Evolutionary conservation across 129 eudicot species (phyloP).

Genomic region (Smallanthus sonchifolius): DNA sequence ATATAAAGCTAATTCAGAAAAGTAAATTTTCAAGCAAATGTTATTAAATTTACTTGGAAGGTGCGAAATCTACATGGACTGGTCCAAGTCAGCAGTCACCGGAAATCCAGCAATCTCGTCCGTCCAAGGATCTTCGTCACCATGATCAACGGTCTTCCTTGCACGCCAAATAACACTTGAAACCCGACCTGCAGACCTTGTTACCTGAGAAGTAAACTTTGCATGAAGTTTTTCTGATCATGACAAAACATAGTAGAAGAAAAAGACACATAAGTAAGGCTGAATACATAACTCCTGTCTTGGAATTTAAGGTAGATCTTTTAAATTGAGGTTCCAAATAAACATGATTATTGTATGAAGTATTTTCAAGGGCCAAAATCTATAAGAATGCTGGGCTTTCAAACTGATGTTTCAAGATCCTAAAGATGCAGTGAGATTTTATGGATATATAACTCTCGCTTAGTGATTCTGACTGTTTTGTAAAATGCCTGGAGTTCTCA

Average conservation of each 20-base stretch:
- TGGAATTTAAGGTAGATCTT: constrained; percentile 1
- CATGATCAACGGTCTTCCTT: too few species aligned
- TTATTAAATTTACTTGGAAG: too few species aligned
- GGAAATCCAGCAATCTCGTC: too few species aligned
- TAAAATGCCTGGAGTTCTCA: constrained; percentile 7
- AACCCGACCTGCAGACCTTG: too few species aligned
- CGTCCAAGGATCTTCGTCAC: too few species aligned
- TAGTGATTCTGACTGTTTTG: constrained; percentile 7
- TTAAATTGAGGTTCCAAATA: not conserved
- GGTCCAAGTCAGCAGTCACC: too few species aligned
- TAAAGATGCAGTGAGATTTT: not conserved
- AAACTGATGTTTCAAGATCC: not conserved
- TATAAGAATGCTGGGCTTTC: not conserved
- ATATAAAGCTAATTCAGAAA: too few species aligned
- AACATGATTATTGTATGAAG: constrained; percentile 19
- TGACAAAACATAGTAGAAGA: constrained; percentile 28
- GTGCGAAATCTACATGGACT: too few species aligned
- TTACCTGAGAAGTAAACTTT: constrained; percentile 30
- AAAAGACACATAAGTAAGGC: constrained; percentile 18
- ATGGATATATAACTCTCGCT: constrained; percentile 2
- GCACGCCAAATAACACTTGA: too few species aligned
- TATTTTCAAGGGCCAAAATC: not conserved
- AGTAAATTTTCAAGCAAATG: too few species aligned
- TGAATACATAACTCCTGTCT: not conserved
- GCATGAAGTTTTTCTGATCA: constrained; percentile 19